Percentiles rank a stretch among this genome's conserved stretches.
Conservation (phyloP, 1,284 basidiomycete species). For the Cutaneotrichosporon spelunceum region DNA sequence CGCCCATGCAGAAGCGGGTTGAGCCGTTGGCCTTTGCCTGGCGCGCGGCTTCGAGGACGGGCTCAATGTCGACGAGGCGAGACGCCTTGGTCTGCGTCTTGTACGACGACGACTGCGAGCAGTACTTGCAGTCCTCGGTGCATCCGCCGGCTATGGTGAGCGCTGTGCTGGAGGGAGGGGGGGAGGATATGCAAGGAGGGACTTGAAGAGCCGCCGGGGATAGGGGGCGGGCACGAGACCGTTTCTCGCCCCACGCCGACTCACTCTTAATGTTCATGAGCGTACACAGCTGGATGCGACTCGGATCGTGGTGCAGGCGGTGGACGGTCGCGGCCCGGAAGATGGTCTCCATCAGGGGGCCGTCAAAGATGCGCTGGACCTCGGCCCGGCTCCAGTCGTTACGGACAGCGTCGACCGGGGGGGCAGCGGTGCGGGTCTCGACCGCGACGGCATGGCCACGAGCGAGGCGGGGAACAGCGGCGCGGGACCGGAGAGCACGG, state of each 20-base stretch:
- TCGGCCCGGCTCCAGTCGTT: slow-evolving; percentile 52
- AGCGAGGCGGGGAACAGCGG: slow-evolving; percentile 18
- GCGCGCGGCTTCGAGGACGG: slow-evolving; percentile 83
- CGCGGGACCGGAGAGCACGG: slow-evolving; percentile 4
- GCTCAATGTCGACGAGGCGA: slow-evolving; percentile 83
- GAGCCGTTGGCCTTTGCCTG: slow-evolving; percentile 94
- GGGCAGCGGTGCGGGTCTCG: slow-evolving; percentile 27
- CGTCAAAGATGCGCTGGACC: slow-evolving; percentile 55
- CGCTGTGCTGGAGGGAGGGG: background rate
- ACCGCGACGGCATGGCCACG: slow-evolving; percentile 43
- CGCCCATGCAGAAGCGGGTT: slow-evolving; percentile 98
- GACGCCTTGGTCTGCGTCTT: slow-evolving; percentile 85
- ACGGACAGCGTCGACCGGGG: slow-evolving; percentile 37
- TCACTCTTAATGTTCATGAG: slow-evolving; percentile 98
- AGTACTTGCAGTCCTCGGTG: slow-evolving; percentile 96
- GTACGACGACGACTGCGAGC: slow-evolving; percentile 92
- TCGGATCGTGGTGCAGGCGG: slow-evolving; percentile 78
- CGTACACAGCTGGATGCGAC: slow-evolving; percentile 91
- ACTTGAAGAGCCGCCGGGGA: background rate
- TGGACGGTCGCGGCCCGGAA: slow-evolving; percentile 75
- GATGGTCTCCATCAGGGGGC: slow-evolving; percentile 78
- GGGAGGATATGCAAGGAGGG: background rate
- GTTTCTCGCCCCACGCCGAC: slow-evolving; percentile 43
- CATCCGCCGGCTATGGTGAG: slow-evolving; percentile 75
- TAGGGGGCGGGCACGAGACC: background rate